phyloP scores from a whole-genome alignment of 208 protist genomes.

The Leishmania major region DNA sequence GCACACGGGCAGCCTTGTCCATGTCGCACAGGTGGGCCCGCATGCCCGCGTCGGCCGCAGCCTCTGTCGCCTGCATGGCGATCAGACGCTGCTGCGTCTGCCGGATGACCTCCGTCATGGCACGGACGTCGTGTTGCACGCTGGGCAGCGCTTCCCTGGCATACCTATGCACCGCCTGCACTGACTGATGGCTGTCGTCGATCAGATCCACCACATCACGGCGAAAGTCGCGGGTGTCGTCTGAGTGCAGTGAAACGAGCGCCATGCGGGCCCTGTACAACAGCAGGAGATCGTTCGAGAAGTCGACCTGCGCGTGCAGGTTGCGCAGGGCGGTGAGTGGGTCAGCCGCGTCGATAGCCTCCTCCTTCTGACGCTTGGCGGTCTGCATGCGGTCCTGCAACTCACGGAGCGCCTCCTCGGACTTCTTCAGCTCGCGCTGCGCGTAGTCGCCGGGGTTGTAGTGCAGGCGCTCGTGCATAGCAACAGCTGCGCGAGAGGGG shows the following conservation, averaged over 20 bases:
- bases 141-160: conserved; percentile 42
- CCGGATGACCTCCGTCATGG: conserved; percentile 30
- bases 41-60: conserved; percentile 34
- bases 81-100: conserved; percentile 35
- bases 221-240: conserved; percentile 64
- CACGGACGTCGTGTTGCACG: conserved; percentile 56
- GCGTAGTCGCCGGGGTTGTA: conserved; percentile 75
- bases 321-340: conserved; percentile 62
- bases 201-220: conserved; percentile 49
- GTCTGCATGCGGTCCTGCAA: conserved; percentile 64
- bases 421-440: conserved; percentile 64
- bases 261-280: conserved; percentile 83
- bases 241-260: conserved; percentile 58
- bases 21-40: conserved; percentile 32
- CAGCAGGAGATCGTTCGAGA: conserved; percentile 81
- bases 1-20: conserved; percentile 46
- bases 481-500: conserved; percentile 62
- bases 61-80: conserved; percentile 40
- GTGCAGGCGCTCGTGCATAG: conserved; percentile 72
- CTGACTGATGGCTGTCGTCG: conserved; percentile 51
- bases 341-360: conserved; percentile 56
- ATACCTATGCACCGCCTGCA: conserved; percentile 39
- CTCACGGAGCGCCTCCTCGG: conserved; percentile 49
- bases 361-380: conserved; percentile 62
- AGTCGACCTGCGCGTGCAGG: conserved; percentile 79